Evolutionary conservation across 2,329 filamentous ascomycete species (phyloP), one percentile per base, ranked within the genome.

Genomic region (Apiospora hydei): DNA sequence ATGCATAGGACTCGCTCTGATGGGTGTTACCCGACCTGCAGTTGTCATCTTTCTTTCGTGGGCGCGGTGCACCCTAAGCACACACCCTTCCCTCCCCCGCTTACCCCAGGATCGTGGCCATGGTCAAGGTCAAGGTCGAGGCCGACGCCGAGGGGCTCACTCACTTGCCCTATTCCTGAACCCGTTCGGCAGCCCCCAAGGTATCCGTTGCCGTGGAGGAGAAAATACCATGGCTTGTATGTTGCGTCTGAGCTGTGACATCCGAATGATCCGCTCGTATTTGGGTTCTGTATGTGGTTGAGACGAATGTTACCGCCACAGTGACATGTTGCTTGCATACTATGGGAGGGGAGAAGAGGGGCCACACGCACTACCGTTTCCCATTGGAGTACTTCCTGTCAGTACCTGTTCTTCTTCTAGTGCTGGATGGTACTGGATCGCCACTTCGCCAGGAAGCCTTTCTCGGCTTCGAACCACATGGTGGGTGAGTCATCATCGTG

Each of bases 21-120:
- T 64, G 57, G 44, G 44, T 49, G 43, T 49, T 69, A 69, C 67
- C 67, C 67, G 47, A 49, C 67, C 26, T 69, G 67, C 67, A 69
- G 26, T 69, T 69, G 43, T 69, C 67, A 69, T 26, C 67, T 34
- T 47, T 68, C 49, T 64, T n/a, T 64, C 30, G 26, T 38, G 7
- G 7, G 30, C n/a, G 53, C 21, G n/a, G 21, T 41, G 26, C 16
- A 2, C 26, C 67, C 47, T 69, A 69, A 49, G 30, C 67, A 38
- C 67, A 69, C 18, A 21, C 26, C 67, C 44, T 43, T 43, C 30
- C 6, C 44, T 49, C 67, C 34, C 34, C 41, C 44, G 24, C 21
- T 18, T 34, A 34, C 67, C 44, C 67, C 67, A 34, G 26, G 10
- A 46, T 49, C 67, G 24, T 13, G 41, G n/a, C 21, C 21, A 4